These are phyloP conservation scores for Mediolabrus comicus DNA, from an alignment of 108 stramenopile genomes.

Conservation along the genomic window DNA sequence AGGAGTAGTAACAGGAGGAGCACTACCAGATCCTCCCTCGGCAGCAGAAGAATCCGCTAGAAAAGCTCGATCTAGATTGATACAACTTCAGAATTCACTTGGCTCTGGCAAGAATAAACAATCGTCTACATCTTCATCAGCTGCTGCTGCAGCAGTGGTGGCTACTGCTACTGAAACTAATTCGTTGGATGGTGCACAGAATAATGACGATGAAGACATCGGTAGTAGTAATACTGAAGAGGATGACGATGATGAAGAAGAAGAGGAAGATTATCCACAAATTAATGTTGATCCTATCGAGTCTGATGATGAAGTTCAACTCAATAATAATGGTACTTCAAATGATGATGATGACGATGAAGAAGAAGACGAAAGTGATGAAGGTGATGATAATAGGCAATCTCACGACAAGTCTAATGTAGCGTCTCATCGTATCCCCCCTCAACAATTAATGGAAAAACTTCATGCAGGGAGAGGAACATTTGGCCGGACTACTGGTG, in stretches of 20 bases:
- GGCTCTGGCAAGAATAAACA: neutral
- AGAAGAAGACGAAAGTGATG: neutral
- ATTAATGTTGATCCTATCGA: conserved; percentile 39
- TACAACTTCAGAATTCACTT: conserved; percentile 14
- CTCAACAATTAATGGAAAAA: conserved; percentile 15
- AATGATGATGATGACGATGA: conserved; percentile 5
- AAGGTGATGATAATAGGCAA: neutral
- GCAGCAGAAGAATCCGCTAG: conserved; percentile 17
- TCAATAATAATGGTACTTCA: neutral
- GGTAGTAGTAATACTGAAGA: no score
- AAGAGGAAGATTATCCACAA: conserved; percentile 30
- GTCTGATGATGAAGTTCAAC: conserved; percentile 23
- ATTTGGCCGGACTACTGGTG: neutral
- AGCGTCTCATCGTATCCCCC: conserved; percentile 1
- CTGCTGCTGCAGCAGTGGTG: neutral
- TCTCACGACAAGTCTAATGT: neutral
- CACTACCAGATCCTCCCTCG: neutral
- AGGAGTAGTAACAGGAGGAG: neutral
- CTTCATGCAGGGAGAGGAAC: conserved; percentile 7
- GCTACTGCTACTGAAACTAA: neutral
- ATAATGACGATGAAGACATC: no score
- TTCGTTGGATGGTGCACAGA: no score
- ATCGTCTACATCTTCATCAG: neutral
- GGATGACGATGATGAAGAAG: conserved; percentile 23
- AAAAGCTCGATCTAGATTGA: conserved; percentile 29